Conservation (phyloP, 208 protist species). For the Leishmania guyanensis region DNA sequence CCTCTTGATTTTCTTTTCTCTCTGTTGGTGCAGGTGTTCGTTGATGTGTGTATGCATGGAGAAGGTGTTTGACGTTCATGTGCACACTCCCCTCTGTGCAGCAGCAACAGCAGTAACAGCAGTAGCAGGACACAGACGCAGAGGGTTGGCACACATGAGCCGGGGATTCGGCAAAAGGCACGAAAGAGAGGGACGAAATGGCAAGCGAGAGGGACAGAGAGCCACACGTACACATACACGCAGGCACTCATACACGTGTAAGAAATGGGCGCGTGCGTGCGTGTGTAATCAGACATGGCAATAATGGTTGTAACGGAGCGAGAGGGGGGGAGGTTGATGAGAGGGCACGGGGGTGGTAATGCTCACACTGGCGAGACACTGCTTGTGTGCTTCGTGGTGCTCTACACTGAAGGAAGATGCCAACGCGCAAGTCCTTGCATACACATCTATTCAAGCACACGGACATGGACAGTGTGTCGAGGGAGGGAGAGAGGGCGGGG, state of each 20-base stretch:
- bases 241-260: not conserved
- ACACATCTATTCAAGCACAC: not conserved
- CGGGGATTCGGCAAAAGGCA: not conserved
- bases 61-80: not conserved
- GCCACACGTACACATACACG: not conserved
- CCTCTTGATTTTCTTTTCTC: not conserved
- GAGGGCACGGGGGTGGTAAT: not conserved
- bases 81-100: not conserved
- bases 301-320: not conserved
- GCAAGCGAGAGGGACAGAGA: not conserved
- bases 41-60: not conserved
- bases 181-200: not conserved
- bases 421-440: not conserved
- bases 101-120: not conserved
- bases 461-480: not conserved
- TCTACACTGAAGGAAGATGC: not conserved
- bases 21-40: not conserved
- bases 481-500: not conserved
- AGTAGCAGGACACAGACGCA: not conserved
- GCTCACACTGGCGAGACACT: not conserved
- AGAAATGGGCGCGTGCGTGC: not conserved
- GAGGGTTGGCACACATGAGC: not conserved
- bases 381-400: not conserved
- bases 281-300: not conserved
- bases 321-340: not conserved